Base-by-base conservation (phyloP, 371 early-diverging fungal species). In the Ordospora pajunii region DNA sequence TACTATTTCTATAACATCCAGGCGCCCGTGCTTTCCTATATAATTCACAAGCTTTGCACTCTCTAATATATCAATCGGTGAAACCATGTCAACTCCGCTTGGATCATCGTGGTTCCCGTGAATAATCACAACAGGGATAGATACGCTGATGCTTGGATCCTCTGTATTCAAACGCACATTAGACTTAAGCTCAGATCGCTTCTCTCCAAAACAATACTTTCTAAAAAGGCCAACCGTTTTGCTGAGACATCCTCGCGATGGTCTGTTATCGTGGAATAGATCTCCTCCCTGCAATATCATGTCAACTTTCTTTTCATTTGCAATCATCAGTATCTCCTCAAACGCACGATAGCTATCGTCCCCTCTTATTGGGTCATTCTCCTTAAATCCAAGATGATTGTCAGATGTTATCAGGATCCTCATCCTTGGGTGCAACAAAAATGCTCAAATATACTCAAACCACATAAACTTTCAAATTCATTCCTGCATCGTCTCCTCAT, bases 81-180 rank as follows among this genome's bases (percentile, higher is more conserved):
- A 90, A 49, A 93, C 46, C 21, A 37, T 51, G 45, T 82, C 83
- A 70, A 89, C 87, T 5, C 95, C 96, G 11, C 90, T 87, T 5
- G 98, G 97, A 87, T 96, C 97, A 80, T 98, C 98, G 79, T 98
- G 98, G 85, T 98, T 98, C 0, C 98, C 98, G 81, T 98, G 96
- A 46, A 98, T 98, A 0, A 93, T 89, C 80, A 95, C 93, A 0
- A 96, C 88, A 0, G 98, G 98, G 23, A 93, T 86, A 1, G 87
- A 79, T 23, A 96, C 87, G 72, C 93, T 93, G 25, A 90, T 78
- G 78, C 95, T 93, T 11, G 90, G 89, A 80, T 94, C 92, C 72
- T 89, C 85, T 80, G 90, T 92, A 78, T 95, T 96, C 32, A 90
- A 90, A 2, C 79, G 86, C 6, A 75, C 76, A 67, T 65, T 79